phyloP scores from a whole-genome alignment of 1,139 yeast genomes.

The Nakaseomyces sp. region DNA sequence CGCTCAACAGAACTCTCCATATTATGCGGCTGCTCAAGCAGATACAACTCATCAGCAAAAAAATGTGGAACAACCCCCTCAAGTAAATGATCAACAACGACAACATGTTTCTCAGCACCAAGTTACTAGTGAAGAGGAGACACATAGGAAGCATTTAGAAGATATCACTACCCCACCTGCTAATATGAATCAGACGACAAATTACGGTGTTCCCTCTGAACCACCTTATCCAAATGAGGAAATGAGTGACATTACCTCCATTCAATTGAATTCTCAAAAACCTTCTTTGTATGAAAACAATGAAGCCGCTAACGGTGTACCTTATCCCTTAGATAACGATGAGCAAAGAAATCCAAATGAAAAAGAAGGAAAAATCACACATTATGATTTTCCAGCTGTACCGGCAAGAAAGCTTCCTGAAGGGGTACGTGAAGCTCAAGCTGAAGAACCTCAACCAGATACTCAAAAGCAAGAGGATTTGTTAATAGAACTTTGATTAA shows the following conservation, averaged over 20 bases:
- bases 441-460: constrained; percentile 7
- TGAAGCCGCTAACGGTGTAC: constrained; percentile 3
- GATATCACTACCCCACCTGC: constrained; percentile 10
- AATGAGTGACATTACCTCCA: constrained; percentile 11
- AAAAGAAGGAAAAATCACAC: constrained; percentile 27
- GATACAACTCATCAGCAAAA: neutral
- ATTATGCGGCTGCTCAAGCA: constrained; percentile 6
- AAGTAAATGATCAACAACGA: neutral
- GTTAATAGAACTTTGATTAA: constrained; percentile 30
- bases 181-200: neutral
- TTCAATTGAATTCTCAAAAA: constrained; percentile 2
- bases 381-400: constrained; percentile 34
- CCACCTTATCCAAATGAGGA: constrained; percentile 27
- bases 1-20: neutral
- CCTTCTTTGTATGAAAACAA: neutral
- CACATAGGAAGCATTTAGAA: constrained; percentile 7
- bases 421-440: constrained; percentile 7
- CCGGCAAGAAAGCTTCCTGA: constrained; percentile 29
- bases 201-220: constrained; percentile 11
- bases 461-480: constrained; percentile 21
- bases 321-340: constrained; percentile 19
- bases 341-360: constrained; percentile 7
- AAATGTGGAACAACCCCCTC: neutral
- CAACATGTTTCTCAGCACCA: neutral
- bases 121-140: neutral